Percentiles rank a stretch among this genome's conserved stretches.
Conservation (phyloP, 1,139 yeast species). For the Yueomyces sp. region DNA sequence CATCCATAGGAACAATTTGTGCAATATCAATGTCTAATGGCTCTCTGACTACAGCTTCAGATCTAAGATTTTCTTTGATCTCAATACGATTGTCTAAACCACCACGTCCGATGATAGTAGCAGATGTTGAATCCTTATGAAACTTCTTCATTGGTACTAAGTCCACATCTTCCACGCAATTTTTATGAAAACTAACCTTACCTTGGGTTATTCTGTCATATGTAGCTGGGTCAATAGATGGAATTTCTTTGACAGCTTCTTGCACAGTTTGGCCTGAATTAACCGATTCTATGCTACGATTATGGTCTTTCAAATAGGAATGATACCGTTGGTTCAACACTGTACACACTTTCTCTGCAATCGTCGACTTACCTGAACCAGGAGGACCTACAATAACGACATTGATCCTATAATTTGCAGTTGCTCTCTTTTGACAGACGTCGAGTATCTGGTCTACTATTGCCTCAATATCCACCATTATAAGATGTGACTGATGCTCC, state of each 20-base stretch:
- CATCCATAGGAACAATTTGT: constrained; percentile 57
- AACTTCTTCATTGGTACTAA: constrained; percentile 19
- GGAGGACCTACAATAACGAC: constrained; percentile 64
- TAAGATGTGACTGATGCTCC: no score
- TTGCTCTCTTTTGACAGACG: constrained; percentile 6
- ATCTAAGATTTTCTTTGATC: constrained; percentile 2
- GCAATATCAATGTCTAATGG: constrained; percentile 15
- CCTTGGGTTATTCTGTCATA: constrained; percentile 4
- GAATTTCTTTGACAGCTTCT: not conserved
- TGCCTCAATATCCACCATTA: constrained; percentile 7
- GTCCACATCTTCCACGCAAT: constrained; percentile 36
- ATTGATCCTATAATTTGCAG: constrained; percentile 33
- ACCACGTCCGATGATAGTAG: constrained; percentile 24
- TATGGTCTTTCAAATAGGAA: not conserved
- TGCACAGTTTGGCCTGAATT: not conserved
- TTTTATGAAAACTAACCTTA: constrained; percentile 3
- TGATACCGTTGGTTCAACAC: constrained; percentile 25
- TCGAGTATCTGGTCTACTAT: constrained; percentile 10
- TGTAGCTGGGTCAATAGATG: not conserved
- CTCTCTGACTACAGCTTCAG: not conserved
- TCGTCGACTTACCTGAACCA: constrained; percentile 73
- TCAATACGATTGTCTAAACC: constrained; percentile 20
- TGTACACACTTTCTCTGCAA: constrained; percentile 35
- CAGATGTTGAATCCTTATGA: constrained; percentile 1
- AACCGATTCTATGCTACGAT: not conserved